Evolutionary conservation across 2,329 filamentous ascomycete genomes (phyloP), one percentile per base, ranked within the genome.

Genomic region (Grosmannia clavigera): DNA sequence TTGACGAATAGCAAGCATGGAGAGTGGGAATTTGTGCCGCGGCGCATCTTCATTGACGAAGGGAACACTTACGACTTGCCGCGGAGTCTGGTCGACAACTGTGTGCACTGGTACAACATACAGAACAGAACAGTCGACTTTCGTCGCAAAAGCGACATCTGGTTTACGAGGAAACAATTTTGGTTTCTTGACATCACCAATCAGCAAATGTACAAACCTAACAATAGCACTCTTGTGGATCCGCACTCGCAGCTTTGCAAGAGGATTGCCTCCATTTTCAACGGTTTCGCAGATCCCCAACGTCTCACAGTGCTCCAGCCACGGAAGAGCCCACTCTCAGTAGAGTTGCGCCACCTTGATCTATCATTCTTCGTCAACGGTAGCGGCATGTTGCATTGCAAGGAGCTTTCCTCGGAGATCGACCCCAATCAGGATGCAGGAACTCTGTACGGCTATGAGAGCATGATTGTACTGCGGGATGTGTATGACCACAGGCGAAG

Each of bases 71-170:
- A 70, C 43, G 82, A 84, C 63, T 68, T 86, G 0, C 85, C 84
- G 0, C 64, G 64, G 0, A 66, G 73, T 0, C 70, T 88, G 0
- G 62, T 84, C 0, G 68, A 78, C 0, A 69, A 76, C 7, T 85
- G 80, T 57, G 72, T 79, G 0, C 84, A 88, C 62, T 87, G 83
- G 82, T 70, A 86, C 4, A 72, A 86, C 51, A 14, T 84, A 0
- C 55, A 33, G 0, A 68, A 62, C 0, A 62, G 67, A 0, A 55
- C 64, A 0, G 57, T 88, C 0, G 79, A 87, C 53, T 77, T 85
- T 27, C 67, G 68, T 1, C 70, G 75, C 0, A 61, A 67, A 0
- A 68, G 69, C 4, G 16, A 33, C 0, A 38, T 5, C 12, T 77
- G 71, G 74, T 53, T 14, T 0, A 61, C 53, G 22, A 61, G 11